These are phyloP conservation scores for Neospermospora avenae DNA, from an alignment of 2,329 filamentous ascomycete species.

Conservation along the genomic window DNA sequence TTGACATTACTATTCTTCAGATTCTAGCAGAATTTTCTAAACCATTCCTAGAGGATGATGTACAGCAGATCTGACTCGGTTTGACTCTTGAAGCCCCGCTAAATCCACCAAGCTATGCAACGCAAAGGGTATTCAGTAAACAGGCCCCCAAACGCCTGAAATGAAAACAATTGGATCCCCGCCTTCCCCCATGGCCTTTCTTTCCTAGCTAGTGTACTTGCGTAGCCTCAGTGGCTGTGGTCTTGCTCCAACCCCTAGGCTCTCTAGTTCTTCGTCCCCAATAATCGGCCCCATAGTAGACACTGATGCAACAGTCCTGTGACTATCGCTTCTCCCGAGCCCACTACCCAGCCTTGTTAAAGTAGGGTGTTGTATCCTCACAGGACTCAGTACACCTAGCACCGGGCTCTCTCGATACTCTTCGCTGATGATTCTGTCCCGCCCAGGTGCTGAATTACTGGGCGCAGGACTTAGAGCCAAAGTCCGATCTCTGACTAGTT, in stretches of 20 bases:
- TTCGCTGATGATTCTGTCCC: conserved; percentile 4
- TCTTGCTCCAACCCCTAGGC: conserved; percentile 23
- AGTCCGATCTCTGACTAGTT: conserved; percentile 9
- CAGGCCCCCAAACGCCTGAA: background rate
- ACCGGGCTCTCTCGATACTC: conserved; percentile 18
- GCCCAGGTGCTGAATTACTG: background rate
- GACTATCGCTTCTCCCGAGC: conserved; percentile 19
- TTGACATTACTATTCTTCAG: background rate
- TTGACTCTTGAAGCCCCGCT: background rate
- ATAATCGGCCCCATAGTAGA: conserved; percentile 21
- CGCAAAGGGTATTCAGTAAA: conserved; percentile 4
- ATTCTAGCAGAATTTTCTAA: background rate
- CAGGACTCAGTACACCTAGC: conserved; percentile 7
- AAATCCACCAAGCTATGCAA: background rate
- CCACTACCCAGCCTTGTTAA: background rate
- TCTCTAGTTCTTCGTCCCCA: conserved; percentile 26
- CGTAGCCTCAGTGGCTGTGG: conserved; percentile 2
- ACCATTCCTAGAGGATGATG: background rate
- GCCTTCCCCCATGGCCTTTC: background rate
- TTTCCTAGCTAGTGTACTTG: background rate
- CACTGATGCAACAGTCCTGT: conserved; percentile 22
- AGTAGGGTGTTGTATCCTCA: background rate
- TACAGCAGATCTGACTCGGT: background rate
- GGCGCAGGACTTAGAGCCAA: conserved; percentile 12
- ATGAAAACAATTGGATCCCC: background rate